Conservation (phyloP, 805 yeast genomes). For the Saturnispora ahearnii region DNA sequence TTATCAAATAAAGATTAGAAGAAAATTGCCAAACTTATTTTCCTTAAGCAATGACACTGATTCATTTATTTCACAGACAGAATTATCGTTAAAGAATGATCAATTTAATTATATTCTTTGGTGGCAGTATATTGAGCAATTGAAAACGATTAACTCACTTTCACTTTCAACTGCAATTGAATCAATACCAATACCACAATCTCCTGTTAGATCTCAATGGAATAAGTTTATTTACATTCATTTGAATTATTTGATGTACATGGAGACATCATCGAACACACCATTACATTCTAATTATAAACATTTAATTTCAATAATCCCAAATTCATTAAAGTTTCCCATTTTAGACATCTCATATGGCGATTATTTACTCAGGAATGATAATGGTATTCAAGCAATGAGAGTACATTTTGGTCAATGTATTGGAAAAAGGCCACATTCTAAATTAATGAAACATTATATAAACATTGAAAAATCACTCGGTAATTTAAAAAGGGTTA, state of each 20-base stretch:
- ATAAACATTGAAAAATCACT: conserved; percentile 56
- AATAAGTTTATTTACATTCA: conserved; percentile 35
- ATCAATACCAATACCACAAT: conserved; percentile 30
- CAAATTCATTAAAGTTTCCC: conserved; percentile 54
- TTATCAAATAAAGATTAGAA: neutral
- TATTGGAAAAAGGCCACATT: conserved; percentile 59
- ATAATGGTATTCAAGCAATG: conserved; percentile 36
- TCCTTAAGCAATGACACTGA: neutral
- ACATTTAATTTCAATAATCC: conserved; percentile 39
- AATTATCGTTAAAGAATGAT: conserved; percentile 17
- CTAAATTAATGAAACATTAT: conserved; percentile 51
- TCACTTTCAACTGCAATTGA: neutral
- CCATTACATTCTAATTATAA: conserved; percentile 33
- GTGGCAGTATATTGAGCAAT: conserved; percentile 58
- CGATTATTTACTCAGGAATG: conserved; percentile 64
- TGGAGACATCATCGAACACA: conserved; percentile 26
- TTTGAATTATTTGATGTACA: conserved; percentile 60
- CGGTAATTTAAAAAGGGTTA: conserved; percentile 73
- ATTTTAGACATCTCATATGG: conserved; percentile 66
- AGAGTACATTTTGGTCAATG: conserved; percentile 65
- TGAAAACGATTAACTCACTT: conserved; percentile 24
- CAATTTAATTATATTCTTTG: conserved; percentile 66
- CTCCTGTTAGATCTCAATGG: conserved; percentile 37
- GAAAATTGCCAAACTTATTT: neutral
- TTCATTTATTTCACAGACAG: neutral